These are phyloP conservation scores for Coccomyxa sp. DNA, from an alignment of 139 green algal species.

Conservation along the genomic window DNA sequence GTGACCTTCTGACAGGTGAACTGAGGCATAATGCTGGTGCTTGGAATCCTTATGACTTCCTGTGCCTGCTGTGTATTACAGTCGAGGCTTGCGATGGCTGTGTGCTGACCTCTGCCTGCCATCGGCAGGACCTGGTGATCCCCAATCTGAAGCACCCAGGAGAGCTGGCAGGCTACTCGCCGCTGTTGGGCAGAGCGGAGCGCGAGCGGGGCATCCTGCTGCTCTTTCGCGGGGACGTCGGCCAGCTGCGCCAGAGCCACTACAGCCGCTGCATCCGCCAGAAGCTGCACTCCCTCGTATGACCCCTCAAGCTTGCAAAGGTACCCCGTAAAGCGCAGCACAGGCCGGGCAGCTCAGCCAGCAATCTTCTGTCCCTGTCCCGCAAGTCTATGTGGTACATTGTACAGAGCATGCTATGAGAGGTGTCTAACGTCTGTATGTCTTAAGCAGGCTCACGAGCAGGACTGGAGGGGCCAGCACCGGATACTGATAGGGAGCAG, in stretches of 20 bases:
- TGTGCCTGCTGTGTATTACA: neutral
- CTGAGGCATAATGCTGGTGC: too few relatives aligned
- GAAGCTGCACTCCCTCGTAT: slow-evolving; percentile 23
- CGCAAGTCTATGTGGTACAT: neutral
- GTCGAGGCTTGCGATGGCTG: neutral
- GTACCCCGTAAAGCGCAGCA: neutral
- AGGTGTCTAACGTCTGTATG: neutral
- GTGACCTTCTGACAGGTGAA: too few relatives aligned
- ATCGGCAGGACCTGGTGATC: slow-evolving; percentile 47
- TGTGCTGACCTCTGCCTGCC: neutral
- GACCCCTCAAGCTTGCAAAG: too few relatives aligned
- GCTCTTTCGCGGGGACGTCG: slow-evolving; percentile 22
- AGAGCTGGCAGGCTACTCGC: slow-evolving; percentile 18
- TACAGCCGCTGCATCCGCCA: slow-evolving; percentile 39
- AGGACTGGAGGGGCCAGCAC: neutral
- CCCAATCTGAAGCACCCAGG: slow-evolving; percentile 35
- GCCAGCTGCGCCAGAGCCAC: slow-evolving; percentile 14
- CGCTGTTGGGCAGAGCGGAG: slow-evolving; percentile 13
- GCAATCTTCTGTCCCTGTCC: neutral
- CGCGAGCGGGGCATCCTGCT: slow-evolving; percentile 29
- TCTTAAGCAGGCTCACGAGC: neutral
- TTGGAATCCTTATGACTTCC: neutral
- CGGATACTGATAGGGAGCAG: neutral
- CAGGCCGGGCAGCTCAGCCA: neutral
- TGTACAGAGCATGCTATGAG: neutral